Percentiles rank a stretch among this genome's conserved stretches.
Conservation (phyloP, 1,284 basidiomycete genomes). For the Cutaneotrichosporon cavernicola region DNA sequence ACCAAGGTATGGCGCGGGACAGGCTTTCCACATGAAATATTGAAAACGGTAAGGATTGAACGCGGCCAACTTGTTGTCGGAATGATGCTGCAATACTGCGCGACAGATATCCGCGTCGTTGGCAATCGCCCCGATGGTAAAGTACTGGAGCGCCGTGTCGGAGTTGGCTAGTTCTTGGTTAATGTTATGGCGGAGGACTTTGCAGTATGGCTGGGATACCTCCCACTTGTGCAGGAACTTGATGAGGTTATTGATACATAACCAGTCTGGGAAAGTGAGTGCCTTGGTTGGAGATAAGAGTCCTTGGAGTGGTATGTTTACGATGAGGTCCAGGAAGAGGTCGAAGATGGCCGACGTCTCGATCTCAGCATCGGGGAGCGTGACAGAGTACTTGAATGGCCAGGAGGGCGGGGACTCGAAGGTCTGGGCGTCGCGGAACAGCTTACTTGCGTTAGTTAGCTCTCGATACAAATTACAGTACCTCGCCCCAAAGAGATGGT, state of each 20-base stretch:
- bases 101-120: neutral
- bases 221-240: neutral
- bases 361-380: neutral
- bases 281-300: neutral
- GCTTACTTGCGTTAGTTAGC: neutral
- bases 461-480: neutral
- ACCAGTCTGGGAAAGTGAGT: neutral
- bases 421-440: neutral
- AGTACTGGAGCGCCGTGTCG: neutral
- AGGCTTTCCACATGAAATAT: neutral
- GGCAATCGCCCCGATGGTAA: neutral
- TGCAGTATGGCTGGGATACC: neutral
- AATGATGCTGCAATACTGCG: neutral
- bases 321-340: neutral
- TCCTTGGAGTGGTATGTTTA: neutral
- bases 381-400: neutral
- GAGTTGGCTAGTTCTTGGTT: neutral
- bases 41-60: neutral
- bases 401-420: neutral
- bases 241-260: neutral
- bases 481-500: constrained; percentile 16
- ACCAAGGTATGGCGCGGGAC: neutral
- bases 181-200: neutral
- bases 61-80: neutral
- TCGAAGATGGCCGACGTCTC: neutral